Evolutionary conservation across 495 filamentous ascomycete genomes (phyloP), one percentile per base, ranked within the genome.

Genomic region (Neurospora discreta): DNA sequence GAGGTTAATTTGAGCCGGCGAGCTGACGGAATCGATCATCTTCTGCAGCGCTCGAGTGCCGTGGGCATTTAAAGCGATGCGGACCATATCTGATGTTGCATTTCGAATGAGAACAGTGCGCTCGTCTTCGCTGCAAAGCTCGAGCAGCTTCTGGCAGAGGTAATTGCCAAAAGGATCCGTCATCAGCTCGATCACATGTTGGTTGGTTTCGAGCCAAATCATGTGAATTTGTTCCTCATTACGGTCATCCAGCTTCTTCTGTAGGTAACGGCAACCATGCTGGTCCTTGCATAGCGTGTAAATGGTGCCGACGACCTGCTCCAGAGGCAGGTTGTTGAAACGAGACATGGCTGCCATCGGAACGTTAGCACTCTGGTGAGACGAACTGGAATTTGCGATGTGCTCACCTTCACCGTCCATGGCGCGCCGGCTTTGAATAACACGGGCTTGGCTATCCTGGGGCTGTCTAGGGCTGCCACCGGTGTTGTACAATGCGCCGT

Each of bases 101-200:
- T 95, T 97, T 78, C 94, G 89, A 76, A 99, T 93, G 40, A 99
- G 85, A 36, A 90, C 90, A 67, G 95, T 98, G 67, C 95, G 93
- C 83, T 99, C 95, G 23, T 97, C 93, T 78, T 98, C 91, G 73
- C 89, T 93, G 77, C 93, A 93, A 80, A 89, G 94, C 80, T 99
- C 95, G 15, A 99, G 88, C 38, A 99, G 83, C 84, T 98, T 98
- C 83, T 99, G 95, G 84, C 93, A 97, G 60, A 99, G 89, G 76
- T 99, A 99, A 81, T 99, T 99, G 72, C 95, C 95, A 77, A 99
- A 98, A 5, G 95, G 95, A 84, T 99, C 95, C 65, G 93, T 98
- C 95, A 99, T 99, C 73, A 99, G 85, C 84, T 98, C 95, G 70
- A 95, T 89, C 30, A 99, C 92, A 80, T 98, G 92, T 72, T 90